Conservation (phyloP, 2,329 filamentous ascomycete species). For the Microcyclospora pomicola region DNA sequence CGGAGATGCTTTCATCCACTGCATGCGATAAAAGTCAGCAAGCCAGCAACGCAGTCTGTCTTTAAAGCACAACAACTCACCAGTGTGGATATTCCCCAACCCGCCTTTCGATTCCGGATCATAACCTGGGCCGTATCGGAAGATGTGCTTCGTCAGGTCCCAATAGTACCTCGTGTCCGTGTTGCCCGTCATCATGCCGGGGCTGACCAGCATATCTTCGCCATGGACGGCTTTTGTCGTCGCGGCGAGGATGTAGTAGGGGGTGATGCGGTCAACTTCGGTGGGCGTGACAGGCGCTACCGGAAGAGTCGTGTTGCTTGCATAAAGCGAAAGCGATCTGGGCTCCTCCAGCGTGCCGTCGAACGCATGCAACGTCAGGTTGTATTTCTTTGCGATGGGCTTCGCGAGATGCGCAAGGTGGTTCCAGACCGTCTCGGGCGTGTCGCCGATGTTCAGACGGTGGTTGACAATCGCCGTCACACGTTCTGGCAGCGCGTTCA, state of each 20-base stretch:
- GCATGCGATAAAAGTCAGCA: no score
- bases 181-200: constrained; percentile 25
- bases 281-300: constrained; percentile 24
- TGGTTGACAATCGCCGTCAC: constrained; percentile 41
- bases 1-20: constrained; percentile 19
- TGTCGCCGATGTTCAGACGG: constrained; percentile 43
- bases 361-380: constrained; percentile 36
- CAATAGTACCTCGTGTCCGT: constrained; percentile 24
- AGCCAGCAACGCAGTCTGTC: no score
- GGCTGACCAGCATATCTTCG: constrained; percentile 24
- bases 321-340: constrained; percentile 19
- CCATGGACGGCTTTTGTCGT: constrained; percentile 33
- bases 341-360: constrained; percentile 25
- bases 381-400: constrained; percentile 35
- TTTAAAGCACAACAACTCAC: constrained; percentile 1
- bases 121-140: constrained; percentile 23
- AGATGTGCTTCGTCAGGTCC: constrained; percentile 23
- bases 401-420: constrained; percentile 34
- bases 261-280: constrained; percentile 18
- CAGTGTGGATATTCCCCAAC: constrained; percentile 21
- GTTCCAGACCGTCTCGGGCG: constrained; percentile 31
- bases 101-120: constrained; percentile 16
- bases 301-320: constrained; percentile 14
- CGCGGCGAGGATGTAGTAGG: constrained; percentile 25
- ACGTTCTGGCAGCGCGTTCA: constrained; percentile 44